Evolutionary conservation across 2,329 filamentous ascomycete species (phyloP), one percentile per base, ranked within the genome.

Genomic region (Xylariaceae sp.): DNA sequence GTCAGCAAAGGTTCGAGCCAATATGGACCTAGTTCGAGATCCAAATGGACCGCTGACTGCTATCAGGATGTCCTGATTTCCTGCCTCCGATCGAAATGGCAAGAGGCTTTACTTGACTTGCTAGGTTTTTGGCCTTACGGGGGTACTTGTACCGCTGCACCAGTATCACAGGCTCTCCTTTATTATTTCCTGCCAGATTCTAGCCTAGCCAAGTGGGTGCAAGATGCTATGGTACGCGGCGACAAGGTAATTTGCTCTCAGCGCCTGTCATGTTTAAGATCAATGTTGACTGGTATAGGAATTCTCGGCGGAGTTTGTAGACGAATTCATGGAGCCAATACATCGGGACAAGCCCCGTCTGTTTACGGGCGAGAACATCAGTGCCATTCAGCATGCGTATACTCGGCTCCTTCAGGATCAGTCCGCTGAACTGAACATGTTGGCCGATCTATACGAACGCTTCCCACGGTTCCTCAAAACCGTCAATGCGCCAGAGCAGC

Each of bases 361-460:
- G 45, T 15, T 47, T 30, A 48, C 49, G 30, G 34, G 35, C 47
- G 23, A 60, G 35, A 49, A 53, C 7, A 17, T 44, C 18, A 13
- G 35, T 37, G 53, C 50, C 9, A 15, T 50, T 30, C 44, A 58
- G 9, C 34, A 18, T 11, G 56, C 56, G 23, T 58, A 55, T 55
- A 39, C 53, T 4, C 6, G n/a, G 18, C 35, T 51, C 15, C 51
- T 58, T 51, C 55, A 52, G 50, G 50, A 53, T 3, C 56, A 52
- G n/a, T 56, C 53, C 15, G 48, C 18, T 53, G 53, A 55, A 23
- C 49, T 59, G 15, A 44, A 34, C 8, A 50, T 13, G 13, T 47
- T 53, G n/a, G 53, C 53, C 17, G 47, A 56, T 17, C 34, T 62
- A 17, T 62, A 59, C 50, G 59, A 62, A 15, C 59, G 53, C 18